These are phyloP conservation scores for Lepidium sativum DNA, from an alignment of 345 rosid genomes.

Conservation along the genomic window DNA sequence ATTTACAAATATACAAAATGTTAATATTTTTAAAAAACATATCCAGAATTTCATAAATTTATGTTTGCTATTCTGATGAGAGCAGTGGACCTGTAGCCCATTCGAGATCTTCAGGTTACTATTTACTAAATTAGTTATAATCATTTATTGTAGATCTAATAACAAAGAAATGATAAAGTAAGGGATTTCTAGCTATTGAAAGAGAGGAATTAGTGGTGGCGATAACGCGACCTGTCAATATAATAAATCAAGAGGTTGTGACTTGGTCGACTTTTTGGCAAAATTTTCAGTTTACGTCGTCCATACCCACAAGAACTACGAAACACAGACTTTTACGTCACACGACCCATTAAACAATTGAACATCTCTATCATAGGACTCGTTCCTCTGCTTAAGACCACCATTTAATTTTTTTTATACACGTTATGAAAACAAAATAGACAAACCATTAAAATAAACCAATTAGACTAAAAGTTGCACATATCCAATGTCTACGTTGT, in stretches of 20 bases:
- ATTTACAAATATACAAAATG: too few relatives aligned
- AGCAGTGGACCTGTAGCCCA: too few relatives aligned
- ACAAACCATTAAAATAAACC: too few relatives aligned
- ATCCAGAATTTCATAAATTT: too few relatives aligned
- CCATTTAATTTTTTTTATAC: too few relatives aligned
- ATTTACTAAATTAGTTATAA: background rate
- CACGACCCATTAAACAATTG: background rate
- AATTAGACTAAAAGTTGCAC: too few relatives aligned
- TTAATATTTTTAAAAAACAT: too few relatives aligned
- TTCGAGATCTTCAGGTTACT: background rate
- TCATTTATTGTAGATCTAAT: conserved; percentile 2
- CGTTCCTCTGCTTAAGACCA: background rate
- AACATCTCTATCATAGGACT: background rate
- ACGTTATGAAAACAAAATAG: too few relatives aligned
- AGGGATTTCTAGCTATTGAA: background rate
- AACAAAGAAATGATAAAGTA: background rate
- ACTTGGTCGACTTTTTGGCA: background rate
- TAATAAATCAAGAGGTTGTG: background rate
- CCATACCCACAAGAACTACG: background rate
- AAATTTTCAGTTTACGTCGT: background rate
- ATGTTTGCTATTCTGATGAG: too few relatives aligned
- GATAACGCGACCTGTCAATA: background rate
- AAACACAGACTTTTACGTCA: background rate
- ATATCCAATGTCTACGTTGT: background rate
- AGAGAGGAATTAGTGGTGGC: background rate